These are phyloP conservation scores for Mrakia blollopis DNA, from an alignment of 768 basidiomycete genomes.

Conservation along the genomic window DNA sequence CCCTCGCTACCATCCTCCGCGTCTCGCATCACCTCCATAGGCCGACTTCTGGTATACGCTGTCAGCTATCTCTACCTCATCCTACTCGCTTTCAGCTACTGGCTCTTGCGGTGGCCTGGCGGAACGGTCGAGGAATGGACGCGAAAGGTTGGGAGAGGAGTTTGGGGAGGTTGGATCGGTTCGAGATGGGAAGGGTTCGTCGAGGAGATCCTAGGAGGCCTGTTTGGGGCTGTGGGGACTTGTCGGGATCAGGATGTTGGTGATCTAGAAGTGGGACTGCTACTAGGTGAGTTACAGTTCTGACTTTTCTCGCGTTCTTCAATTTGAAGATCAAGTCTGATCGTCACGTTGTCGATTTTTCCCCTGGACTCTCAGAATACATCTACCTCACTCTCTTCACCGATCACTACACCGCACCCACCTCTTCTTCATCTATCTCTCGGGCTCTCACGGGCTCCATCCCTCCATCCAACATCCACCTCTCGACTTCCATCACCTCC, in stretches of 20 bases:
- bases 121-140: constrained; percentile 17
- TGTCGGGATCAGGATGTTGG: constrained; percentile 56
- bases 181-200: constrained; percentile 56
- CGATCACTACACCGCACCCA: constrained; percentile 60
- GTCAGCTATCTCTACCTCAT: constrained; percentile 47
- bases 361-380: constrained; percentile 58
- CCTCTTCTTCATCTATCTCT: constrained; percentile 23
- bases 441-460: constrained; percentile 44
- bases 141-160: not conserved
- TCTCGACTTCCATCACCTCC: constrained; percentile 53
- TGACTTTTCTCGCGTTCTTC: no score
- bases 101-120: constrained; percentile 6
- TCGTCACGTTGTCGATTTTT: not conserved
- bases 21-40: not conserved
- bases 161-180: constrained; percentile 44
- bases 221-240: constrained; percentile 71
- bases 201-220: constrained; percentile 54
- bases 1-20: constrained; percentile 46
- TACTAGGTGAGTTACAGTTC: constrained; percentile 53
- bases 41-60: constrained; percentile 46
- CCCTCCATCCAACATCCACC: constrained; percentile 53
- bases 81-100: constrained; percentile 37
- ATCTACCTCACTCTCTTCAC: constrained; percentile 64
- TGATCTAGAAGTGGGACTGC: constrained; percentile 58
- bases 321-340: not conserved